phyloP scores from a whole-genome alignment of 2,329 filamentous ascomycete genomes.

The Fusarium coffeatum region DNA sequence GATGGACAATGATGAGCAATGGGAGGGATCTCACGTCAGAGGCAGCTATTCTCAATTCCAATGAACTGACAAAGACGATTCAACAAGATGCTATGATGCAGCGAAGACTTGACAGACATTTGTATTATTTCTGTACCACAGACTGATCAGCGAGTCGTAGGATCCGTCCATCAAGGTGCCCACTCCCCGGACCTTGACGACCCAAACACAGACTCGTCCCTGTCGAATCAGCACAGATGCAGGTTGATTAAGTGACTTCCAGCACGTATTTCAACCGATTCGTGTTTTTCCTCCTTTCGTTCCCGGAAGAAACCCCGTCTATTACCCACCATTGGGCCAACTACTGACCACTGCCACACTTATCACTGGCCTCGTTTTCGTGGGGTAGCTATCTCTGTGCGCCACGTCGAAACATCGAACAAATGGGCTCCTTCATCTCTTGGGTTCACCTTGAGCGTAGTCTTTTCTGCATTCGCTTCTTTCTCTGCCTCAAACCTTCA shows the following conservation, averaged over 20 bases:
- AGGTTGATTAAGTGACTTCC: constrained; percentile 21
- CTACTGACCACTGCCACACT: not conserved
- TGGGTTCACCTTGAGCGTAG: not conserved
- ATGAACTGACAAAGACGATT: constrained; percentile 17
- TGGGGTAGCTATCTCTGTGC: constrained; percentile 1
- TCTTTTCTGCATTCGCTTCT: not conserved
- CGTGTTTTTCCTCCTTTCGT: constrained; percentile 8
- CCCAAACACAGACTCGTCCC: constrained; percentile 25
- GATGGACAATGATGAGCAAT: constrained; percentile 23
- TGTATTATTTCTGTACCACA: constrained; percentile 25
- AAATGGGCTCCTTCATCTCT: not conserved
- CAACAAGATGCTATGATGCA: not conserved
- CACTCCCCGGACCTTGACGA: constrained; percentile 35
- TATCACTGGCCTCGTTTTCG: not conserved
- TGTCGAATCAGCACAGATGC: constrained; percentile 33
- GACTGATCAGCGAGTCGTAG: constrained; percentile 27
- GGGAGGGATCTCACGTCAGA: constrained; percentile 38
- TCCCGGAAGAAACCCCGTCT: not conserved
- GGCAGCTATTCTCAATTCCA: constrained; percentile 7
- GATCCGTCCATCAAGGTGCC: constrained; percentile 44
- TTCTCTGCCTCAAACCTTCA: not conserved
- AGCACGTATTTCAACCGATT: constrained; percentile 16
- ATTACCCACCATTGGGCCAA: not conserved
- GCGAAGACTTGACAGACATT: constrained; percentile 28
- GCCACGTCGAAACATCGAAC: not conserved